Base-by-base conservation (phyloP, 2,329 filamentous ascomycete genomes). In the Ilyonectria sp. region DNA sequence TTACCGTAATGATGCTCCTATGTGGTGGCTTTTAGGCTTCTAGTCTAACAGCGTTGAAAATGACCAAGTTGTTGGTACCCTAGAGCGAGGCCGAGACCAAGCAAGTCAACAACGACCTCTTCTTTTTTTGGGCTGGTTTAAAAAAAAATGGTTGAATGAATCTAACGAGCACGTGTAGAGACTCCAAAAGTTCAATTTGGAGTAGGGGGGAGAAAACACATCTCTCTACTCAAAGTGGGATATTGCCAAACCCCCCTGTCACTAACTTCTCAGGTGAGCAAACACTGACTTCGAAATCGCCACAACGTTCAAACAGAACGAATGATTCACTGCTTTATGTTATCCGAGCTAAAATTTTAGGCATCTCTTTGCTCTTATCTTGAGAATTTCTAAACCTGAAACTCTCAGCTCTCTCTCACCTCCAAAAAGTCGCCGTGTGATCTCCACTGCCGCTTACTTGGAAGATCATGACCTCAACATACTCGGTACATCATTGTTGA, bases 301-400 rank as follows among this genome's bases (percentile, higher is more conserved):
- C 6, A 11, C 13, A 23, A 9, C 23, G n/a, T 8, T 5, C 23
- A 50, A 49, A 35, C 9, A 44, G 37, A 23, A 21, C 23, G 10
- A 31, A 37, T 37, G 5, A 63, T 63, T 63, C 52, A 31, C 8
- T 29, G 19, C 3, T n/a, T 35, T 33, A 35, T 55, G 49, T 49
- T 60, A 44, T 40, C 56, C 59, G 53, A 55, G 50, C 43, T 19
- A 5, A 33, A 10, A n/a, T 11, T 49, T 65, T 63, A 26, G 19
- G 2, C 15, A 11, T 11, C 15, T 7, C 3, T 13, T 33, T 23
- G 6, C 1, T 46, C 23, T 44, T 5, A 29, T n/a, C 21, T 15
- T 15, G n/a, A 9, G 11, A 37, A 53, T 53, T 59, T 60, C 47
- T 4, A 2, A 31, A 29, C 49, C 37, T 55, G n/a, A 40, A 11